Conservation (phyloP, 2,329 filamentous ascomycete species). For the Penicillium hesseltinei region DNA sequence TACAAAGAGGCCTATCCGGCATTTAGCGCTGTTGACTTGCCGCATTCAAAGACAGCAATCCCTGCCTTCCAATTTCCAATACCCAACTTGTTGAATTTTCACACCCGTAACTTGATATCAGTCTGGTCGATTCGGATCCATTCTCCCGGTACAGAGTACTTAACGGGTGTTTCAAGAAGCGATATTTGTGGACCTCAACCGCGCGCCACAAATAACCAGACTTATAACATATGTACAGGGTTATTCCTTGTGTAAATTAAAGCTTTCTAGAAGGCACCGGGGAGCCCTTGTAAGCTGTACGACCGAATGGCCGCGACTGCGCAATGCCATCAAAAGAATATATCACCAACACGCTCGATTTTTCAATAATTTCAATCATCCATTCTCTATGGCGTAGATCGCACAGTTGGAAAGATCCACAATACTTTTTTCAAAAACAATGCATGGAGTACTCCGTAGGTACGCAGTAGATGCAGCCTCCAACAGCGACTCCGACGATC, state of each 20-base stretch:
- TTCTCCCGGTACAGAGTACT: background rate
- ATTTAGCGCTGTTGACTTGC: conserved; percentile 6
- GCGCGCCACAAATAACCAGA: background rate
- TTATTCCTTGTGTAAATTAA: background rate
- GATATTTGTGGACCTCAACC: background rate
- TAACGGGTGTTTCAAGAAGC: background rate
- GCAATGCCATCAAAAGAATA: background rate
- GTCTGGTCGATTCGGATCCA: background rate
- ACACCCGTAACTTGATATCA: background rate
- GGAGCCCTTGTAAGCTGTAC: background rate
- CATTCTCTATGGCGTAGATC: background rate
- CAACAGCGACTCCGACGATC: background rate
- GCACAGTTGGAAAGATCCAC: background rate
- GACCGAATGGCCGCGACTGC: background rate
- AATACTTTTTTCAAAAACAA: too few relatives aligned
- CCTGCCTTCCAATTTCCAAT: background rate
- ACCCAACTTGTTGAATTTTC: background rate
- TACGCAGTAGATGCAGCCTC: background rate
- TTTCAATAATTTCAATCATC: background rate
- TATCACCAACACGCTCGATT: background rate
- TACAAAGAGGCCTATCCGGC: background rate
- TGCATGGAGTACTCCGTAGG: background rate
- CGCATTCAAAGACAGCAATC: background rate
- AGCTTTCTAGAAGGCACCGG: background rate
- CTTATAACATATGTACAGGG: background rate